A percentile compares a stretch with the other conserved stretches of the same genome.
phyloP scores from a whole-genome alignment of 2,329 filamentous ascomycete genomes.

The Fusarium sp. region DNA sequence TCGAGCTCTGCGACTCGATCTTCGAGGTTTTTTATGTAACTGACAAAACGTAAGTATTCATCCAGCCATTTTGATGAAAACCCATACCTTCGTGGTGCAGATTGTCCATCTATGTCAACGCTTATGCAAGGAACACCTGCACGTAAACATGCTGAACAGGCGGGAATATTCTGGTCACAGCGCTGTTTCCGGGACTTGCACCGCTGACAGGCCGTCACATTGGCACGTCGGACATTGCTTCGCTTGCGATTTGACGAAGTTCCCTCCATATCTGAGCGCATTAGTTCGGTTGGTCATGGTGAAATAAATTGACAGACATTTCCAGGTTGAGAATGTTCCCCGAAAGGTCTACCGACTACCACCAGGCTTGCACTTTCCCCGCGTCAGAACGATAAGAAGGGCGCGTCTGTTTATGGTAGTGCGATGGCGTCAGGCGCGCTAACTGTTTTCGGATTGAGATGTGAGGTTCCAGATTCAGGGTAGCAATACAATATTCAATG shows the following conservation, averaged over 20 bases:
- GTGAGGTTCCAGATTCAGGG: neutral
- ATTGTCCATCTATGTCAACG: slow-evolving; percentile 28
- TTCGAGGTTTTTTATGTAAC: slow-evolving; percentile 44
- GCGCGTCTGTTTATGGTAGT: neutral
- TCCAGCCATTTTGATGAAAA: neutral
- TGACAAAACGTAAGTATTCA: neutral
- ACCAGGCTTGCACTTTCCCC: neutral
- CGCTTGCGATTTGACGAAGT: neutral
- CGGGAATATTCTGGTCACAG: slow-evolving; percentile 39
- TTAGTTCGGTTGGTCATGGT: neutral
- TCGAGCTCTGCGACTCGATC: slow-evolving; percentile 44
- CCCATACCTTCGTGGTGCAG: slow-evolving; percentile 27
- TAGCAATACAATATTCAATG: neutral
- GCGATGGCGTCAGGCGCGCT: neutral
- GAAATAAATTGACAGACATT: neutral
- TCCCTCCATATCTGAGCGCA: neutral
- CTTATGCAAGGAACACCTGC: slow-evolving; percentile 31
- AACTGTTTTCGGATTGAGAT: neutral
- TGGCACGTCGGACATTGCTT: slow-evolving; percentile 32
- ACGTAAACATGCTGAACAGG: slow-evolving; percentile 32
- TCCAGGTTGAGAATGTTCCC: neutral
- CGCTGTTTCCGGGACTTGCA: slow-evolving; percentile 40
- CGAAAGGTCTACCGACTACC: neutral
- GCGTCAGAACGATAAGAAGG: neutral
- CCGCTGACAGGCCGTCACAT: slow-evolving; percentile 36